Evolutionary conservation across 139 green algal species (phyloP).

Genomic region (Chlorella vulgaris): DNA sequence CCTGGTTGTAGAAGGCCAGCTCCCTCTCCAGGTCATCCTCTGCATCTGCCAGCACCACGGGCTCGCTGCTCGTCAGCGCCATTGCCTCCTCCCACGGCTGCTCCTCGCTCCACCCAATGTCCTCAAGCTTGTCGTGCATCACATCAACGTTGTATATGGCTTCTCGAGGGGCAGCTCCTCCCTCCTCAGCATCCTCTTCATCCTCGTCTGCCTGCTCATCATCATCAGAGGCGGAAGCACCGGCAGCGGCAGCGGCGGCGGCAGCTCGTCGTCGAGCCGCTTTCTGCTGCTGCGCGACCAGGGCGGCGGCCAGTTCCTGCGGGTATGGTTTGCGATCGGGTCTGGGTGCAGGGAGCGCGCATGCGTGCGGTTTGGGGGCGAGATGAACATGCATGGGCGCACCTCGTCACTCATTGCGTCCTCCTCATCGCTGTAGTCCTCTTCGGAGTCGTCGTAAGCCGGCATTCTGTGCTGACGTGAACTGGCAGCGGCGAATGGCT

Average conservation of each 20-base stretch:
- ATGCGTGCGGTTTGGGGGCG: not conserved
- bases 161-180: constrained; percentile 2
- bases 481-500: not conserved
- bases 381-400: not conserved
- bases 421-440: constrained; percentile 35
- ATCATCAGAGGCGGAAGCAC: not conserved
- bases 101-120: constrained; percentile 84
- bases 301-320: constrained; percentile 28
- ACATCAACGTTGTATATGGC: constrained; percentile 85
- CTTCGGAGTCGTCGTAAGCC: constrained; percentile 13
- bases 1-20: constrained; percentile 94
- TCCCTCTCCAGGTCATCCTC: constrained; percentile 93
- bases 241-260: not conserved
- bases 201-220: constrained; percentile 19
- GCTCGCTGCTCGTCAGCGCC: constrained; percentile 42
- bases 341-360: not conserved
- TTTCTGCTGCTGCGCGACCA: constrained; percentile 3
- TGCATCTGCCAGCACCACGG: constrained; percentile 56
- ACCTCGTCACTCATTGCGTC: constrained; percentile 49
- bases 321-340: not conserved
- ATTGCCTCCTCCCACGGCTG: constrained; percentile 62
- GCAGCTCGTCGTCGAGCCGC: constrained; percentile 3
- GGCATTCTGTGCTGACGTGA: constrained; percentile 5
- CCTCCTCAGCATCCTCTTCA: not conserved
- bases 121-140: constrained; percentile 90